Evolutionary conservation across 2,329 filamentous ascomycete species (phyloP).

Genomic region (Diaporthe vexans): DNA sequence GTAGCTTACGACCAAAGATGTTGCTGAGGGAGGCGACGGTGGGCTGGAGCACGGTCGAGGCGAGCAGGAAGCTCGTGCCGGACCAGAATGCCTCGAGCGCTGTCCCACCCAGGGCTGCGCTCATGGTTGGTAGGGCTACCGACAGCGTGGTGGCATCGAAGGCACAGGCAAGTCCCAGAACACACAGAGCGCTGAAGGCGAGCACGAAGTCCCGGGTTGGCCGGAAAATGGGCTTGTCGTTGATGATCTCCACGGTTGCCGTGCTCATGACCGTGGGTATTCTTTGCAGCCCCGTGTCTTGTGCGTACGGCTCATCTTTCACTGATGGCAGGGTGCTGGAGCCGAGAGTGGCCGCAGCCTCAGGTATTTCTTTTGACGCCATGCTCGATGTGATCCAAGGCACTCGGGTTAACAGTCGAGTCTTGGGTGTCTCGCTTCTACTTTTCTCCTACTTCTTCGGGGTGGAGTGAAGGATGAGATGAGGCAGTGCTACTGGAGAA

Average conservation of each 20-base stretch:
- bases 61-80: conserved; percentile 78
- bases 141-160: conserved; percentile 76
- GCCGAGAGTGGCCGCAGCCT: background rate
- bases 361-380: background rate
- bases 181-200: conserved; percentile 64
- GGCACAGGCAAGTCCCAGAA: conserved; percentile 73
- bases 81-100: conserved; percentile 79
- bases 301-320: background rate
- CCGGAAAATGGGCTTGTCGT: conserved; percentile 48
- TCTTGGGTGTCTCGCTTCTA: background rate
- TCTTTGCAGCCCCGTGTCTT: background rate
- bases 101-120: conserved; percentile 63
- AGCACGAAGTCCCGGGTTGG: conserved; percentile 57
- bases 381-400: background rate
- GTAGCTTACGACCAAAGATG: conserved; percentile 53
- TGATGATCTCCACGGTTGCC: conserved; percentile 42
- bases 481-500: background rate
- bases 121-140: conserved; percentile 70
- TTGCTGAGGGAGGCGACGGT: conserved; percentile 54
- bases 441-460: background rate
- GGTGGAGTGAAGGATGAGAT: background rate
- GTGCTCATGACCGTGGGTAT: conserved; percentile 16
- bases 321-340: background rate
- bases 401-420: no score
- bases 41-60: conserved; percentile 73